Evolutionary conservation across 768 basidiomycete species (phyloP), one percentile per base, ranked within the genome.

Genomic region (Phylloporus scabripes): DNA sequence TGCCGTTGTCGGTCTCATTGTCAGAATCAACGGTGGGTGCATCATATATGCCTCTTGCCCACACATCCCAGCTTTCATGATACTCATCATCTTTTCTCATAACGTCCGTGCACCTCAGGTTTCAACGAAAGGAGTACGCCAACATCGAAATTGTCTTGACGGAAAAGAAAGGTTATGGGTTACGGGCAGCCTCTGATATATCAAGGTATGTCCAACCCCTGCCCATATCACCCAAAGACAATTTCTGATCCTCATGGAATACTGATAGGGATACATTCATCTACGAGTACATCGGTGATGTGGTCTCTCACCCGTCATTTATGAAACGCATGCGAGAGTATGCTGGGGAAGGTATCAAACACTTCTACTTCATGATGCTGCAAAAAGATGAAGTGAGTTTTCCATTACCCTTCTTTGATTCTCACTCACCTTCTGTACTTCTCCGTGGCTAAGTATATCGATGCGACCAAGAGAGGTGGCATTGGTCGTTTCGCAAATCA

Each of bases 301-400:
- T 99, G 18, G 89, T 99, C 57, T 86, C 81, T 50, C 87, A 91
- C 31, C 71, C 73, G 10, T 85, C 87, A 14, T 96, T 99, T 66
- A 81, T 87, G 69, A 92, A 90, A 66, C 83, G 95, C 26, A 97
- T 99, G 92, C 80, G 87, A 33, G 85, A 86, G 8, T 99, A 99
- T 64, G 94, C 82, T 2, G 80, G 84, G 37, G 91, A 96, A 64
- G 95, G 95, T 15, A 92, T 97, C 55, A 76, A 80, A 45, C 96
- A 98, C 67, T 99, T 98, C 60, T 99, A 98, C 72, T 99, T 99
- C 66, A 99, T 98, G 96, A 94, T 95, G 88, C 69, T 99, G 50
- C 96, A 99, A 71, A 92, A 90, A 63, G 93, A 95, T 57, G 93
- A 98, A 79, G 94, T 92, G 57, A 48, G 81, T 68, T 15, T 29